phyloP scores from a whole-genome alignment of 176 grass and related monocot species.

The Poa annua region DNA sequence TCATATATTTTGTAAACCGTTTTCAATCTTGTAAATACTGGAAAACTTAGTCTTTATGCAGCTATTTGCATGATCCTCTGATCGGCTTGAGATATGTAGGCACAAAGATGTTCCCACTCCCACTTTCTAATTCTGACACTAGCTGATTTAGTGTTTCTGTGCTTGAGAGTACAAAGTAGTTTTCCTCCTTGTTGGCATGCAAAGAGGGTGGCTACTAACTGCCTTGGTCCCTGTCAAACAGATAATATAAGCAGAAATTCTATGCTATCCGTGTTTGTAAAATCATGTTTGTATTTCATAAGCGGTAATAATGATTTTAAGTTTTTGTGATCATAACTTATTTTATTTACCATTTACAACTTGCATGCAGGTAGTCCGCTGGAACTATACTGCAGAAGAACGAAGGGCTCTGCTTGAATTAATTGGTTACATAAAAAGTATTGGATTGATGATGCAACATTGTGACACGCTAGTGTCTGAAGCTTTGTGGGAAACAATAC shows the following conservation, averaged over 20 bases:
- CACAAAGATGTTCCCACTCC: not conserved
- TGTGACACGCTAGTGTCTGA: conserved; percentile 94
- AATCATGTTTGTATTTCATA: conserved; percentile 12
- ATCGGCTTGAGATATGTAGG: not conserved
- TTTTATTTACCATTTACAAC: conserved; percentile 37
- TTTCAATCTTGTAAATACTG: conserved; percentile 20
- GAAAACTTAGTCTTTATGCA: not conserved
- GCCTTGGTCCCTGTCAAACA: not conserved
- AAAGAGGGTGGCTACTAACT: conserved; percentile 29
- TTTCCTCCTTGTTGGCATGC: not conserved
- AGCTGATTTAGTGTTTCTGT: conserved; percentile 18
- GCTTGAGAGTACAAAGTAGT: too few species aligned
- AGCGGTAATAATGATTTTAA: not conserved
- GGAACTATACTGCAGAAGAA: conserved; percentile 95
- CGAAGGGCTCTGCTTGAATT: conserved; percentile 87
- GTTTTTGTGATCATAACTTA: conserved; percentile 29
- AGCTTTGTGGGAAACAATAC: conserved; percentile 99
- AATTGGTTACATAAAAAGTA: conserved; percentile 94
- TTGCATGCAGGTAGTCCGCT: conserved; percentile 78
- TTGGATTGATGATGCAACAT: conserved; percentile 91
- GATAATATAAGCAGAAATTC: not conserved
- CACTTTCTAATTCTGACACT: not conserved
- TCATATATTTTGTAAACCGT: conserved; percentile 10
- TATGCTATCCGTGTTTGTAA: conserved; percentile 2
- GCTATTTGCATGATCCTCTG: not conserved